phyloP scores from a whole-genome alignment of 495 filamentous ascomycete genomes.

The Staphylotrichum tortipilum region DNA sequence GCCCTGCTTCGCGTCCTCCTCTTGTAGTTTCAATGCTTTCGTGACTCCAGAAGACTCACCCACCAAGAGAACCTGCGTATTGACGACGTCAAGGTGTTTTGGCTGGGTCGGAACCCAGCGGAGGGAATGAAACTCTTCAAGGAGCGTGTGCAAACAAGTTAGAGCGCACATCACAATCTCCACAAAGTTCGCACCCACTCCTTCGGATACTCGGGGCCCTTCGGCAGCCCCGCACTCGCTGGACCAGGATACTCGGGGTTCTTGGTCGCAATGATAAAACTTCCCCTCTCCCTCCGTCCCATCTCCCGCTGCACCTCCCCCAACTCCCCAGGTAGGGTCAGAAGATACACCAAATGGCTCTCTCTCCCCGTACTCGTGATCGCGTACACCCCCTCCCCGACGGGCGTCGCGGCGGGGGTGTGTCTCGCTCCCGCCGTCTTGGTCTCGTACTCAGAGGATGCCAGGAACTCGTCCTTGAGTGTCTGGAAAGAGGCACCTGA shows the following conservation, averaged over 20 bases:
- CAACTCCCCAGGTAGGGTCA: slow-evolving; percentile 65
- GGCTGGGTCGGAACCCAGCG: slow-evolving; percentile 69
- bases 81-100: slow-evolving; percentile 67
- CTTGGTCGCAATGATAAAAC: slow-evolving; percentile 70
- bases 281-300: slow-evolving; percentile 62
- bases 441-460: slow-evolving; percentile 61
- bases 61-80: slow-evolving; percentile 75
- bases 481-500: slow-evolving; percentile 53
- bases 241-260: slow-evolving; percentile 68
- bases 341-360: slow-evolving; percentile 71
- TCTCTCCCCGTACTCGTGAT: slow-evolving; percentile 62
- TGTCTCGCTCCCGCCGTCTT: slow-evolving; percentile 67
- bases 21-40: slow-evolving; percentile 52
- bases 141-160: slow-evolving; percentile 32
- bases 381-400: slow-evolving; percentile 82
- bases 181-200: slow-evolving; percentile 59
- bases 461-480: slow-evolving; percentile 65
- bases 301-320: slow-evolving; percentile 70
- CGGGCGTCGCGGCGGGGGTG: slow-evolving; percentile 59
- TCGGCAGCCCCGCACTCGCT: slow-evolving; percentile 51
- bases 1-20: slow-evolving; percentile 46
- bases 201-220: slow-evolving; percentile 63
- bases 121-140: slow-evolving; percentile 63
- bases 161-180: too few relatives aligned
- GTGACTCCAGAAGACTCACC: slow-evolving; percentile 59